Evolutionary conservation across 768 basidiomycete species (phyloP), one percentile per base, ranked within the genome.

Genomic region (Clitopilus passeckerianus): DNA sequence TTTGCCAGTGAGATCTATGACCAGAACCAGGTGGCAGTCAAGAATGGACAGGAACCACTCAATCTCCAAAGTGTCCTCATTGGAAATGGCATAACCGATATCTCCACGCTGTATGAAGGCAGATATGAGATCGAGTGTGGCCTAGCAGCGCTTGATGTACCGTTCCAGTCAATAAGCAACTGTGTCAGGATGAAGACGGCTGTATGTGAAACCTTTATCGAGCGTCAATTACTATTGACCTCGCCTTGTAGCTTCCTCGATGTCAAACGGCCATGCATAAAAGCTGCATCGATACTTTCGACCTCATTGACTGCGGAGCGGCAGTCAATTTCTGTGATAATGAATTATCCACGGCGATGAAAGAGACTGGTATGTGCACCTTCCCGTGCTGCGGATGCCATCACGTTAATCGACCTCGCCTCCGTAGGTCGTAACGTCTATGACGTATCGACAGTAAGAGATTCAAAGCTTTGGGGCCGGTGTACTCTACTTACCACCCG

Each of bases 1-100:
- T 92, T 92, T 60, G 90, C 89, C 2, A 84, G 87, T 55, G 87
- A 91, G 58, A 86, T 92, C 60, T 79, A 83, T 58, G 90, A 92
- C 66, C 80, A 86, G 61, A 91, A 93, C 69, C 69, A 80, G 27
- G 72, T 86, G 27, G 75, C 70, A 58, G 71, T 56, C 74, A 72
- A 43, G 78, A 75, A 82, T 46, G 86, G 85, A 6, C 76, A 79
- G 14, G 67, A 75, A 77, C 73, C 86, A 74, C 57, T 91, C 63
- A 91, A 91, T 68, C 73, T 91, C 7, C 74, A 84, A 65, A 86
- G 83, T 63, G 80, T 91, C 12, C 66, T 91, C 61, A 90, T 91
- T 59, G 89, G 86, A 5, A 89, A 88, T 16, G 78, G 78, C 12
- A 76, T 79, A 52, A 80, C 77, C 22, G 77, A 79, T 59, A 75